phyloP scores from a whole-genome alignment of 2,329 filamentous ascomycete species.

The Xylaria sp. region DNA sequence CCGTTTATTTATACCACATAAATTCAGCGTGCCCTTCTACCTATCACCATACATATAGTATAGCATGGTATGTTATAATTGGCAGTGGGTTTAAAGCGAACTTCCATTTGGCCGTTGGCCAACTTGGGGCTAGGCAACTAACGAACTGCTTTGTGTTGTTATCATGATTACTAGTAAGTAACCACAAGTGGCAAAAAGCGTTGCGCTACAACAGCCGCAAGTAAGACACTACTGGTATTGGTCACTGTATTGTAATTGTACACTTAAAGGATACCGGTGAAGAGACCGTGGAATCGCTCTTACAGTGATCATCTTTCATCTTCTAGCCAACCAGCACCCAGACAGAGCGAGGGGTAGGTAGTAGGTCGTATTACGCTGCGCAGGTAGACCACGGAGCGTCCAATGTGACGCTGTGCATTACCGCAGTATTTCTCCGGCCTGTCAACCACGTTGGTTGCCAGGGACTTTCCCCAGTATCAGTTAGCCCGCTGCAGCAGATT shows the following conservation, averaged over 20 bases:
- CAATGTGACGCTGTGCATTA: slow-evolving; percentile 38
- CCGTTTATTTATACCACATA: slow-evolving; percentile 1
- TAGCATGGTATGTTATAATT: background rate
- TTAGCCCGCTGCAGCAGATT: slow-evolving; percentile 37
- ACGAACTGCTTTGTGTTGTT: background rate
- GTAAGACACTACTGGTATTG: background rate
- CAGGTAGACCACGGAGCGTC: slow-evolving; percentile 31
- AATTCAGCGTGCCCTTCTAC: background rate
- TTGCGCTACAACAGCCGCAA: slow-evolving; percentile 2
- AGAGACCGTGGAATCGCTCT: slow-evolving; percentile 25
- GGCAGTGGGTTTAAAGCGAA: background rate
- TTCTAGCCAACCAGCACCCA: slow-evolving; percentile 24
- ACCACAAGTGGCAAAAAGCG: background rate
- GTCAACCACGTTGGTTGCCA: slow-evolving; percentile 42
- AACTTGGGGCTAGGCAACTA: background rate
- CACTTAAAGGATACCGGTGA: slow-evolving; percentile 22
- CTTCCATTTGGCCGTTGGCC: background rate
- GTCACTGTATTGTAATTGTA: background rate
- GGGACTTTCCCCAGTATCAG: slow-evolving; percentile 36
- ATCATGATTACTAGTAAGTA: background rate
- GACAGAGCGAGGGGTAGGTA: slow-evolving; percentile 9
- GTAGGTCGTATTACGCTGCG: slow-evolving; percentile 17
- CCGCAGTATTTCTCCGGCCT: slow-evolving; percentile 28
- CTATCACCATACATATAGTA: background rate
- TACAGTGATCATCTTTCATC: background rate